Evolutionary conservation across 495 filamentous ascomycete species (phyloP).

Genomic region (Podospora fimiseda): DNA sequence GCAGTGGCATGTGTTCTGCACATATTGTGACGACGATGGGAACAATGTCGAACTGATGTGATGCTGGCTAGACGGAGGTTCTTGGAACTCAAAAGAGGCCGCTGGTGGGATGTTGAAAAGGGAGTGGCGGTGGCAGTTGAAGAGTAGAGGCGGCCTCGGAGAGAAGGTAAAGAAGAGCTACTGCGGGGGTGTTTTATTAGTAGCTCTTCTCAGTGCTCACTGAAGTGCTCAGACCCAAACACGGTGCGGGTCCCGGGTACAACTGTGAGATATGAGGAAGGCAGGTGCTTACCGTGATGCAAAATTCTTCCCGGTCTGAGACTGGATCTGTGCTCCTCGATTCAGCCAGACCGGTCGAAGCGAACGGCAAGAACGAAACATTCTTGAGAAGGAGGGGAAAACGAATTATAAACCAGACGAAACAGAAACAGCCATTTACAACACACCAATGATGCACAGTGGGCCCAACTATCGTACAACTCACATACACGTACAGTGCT

Average conservation of each 20-base stretch:
- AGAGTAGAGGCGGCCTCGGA: constrained; percentile 16
- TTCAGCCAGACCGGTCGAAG: constrained; percentile 17
- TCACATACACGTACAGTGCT: constrained; percentile 10
- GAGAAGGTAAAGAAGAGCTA: constrained; percentile 9
- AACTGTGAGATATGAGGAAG: no score
- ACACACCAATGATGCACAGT: constrained; percentile 12
- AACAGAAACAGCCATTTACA: background rate
- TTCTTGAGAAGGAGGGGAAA: constrained; percentile 11
- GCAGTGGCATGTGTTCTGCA: constrained; percentile 43
- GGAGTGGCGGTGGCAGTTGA: background rate
- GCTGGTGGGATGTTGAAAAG: constrained; percentile 12
- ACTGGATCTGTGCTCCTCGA: constrained; percentile 21
- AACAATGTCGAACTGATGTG: constrained; percentile 40
- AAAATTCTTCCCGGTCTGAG: constrained; percentile 19
- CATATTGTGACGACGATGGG: constrained; percentile 51
- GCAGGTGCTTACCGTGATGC: constrained; percentile 15
- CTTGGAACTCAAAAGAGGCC: constrained; percentile 10
- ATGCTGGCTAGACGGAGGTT: constrained; percentile 16
- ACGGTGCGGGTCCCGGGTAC: background rate
- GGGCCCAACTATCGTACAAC: constrained; percentile 21
- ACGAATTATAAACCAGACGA: constrained; percentile 6
- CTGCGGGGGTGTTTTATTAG: constrained; percentile 24
- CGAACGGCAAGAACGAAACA: constrained; percentile 22
- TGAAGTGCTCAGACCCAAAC: background rate
- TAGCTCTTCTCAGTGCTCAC: background rate